Percentiles rank a stretch among this genome's conserved stretches.
Conservation (phyloP, 139 green algal species). For the Micractinium sp. region DNA sequence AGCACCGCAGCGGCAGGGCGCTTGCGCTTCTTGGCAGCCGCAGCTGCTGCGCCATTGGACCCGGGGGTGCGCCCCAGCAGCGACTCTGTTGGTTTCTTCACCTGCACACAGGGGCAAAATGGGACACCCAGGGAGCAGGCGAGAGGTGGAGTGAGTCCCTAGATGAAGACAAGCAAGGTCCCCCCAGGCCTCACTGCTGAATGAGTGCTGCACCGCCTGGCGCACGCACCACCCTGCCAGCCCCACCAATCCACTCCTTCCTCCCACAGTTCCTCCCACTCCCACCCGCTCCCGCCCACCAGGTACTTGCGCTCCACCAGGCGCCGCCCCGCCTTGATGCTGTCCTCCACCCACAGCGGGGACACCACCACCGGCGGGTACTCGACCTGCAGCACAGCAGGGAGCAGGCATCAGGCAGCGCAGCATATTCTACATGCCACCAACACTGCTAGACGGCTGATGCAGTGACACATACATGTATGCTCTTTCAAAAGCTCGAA, state of each 20-base stretch:
- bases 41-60: background rate
- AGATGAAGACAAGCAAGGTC: background rate
- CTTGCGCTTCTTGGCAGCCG: slow-evolving; percentile 42
- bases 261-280: background rate
- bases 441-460: too few relatives aligned
- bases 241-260: too few relatives aligned
- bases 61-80: slow-evolving; percentile 30
- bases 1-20: slow-evolving; percentile 8
- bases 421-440: background rate
- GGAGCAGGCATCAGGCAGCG: too few relatives aligned
- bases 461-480: too few relatives aligned
- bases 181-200: background rate
- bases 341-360: slow-evolving; percentile 52
- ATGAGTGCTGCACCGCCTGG: background rate
- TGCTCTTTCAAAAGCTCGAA: too few relatives aligned
- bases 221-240: too few relatives aligned
- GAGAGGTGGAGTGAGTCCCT: too few relatives aligned
- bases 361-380: slow-evolving; percentile 41
- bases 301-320: slow-evolving; percentile 42
- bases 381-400: slow-evolving; percentile 1
- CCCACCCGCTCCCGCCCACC: background rate
- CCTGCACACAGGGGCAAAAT: background rate
- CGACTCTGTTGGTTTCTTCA: slow-evolving; percentile 33
- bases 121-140: background rate
- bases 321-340: slow-evolving; percentile 3